Evolutionary conservation across 169 alveolate genomes (phyloP).

Genomic region (Plasmodium gonderi): DNA sequence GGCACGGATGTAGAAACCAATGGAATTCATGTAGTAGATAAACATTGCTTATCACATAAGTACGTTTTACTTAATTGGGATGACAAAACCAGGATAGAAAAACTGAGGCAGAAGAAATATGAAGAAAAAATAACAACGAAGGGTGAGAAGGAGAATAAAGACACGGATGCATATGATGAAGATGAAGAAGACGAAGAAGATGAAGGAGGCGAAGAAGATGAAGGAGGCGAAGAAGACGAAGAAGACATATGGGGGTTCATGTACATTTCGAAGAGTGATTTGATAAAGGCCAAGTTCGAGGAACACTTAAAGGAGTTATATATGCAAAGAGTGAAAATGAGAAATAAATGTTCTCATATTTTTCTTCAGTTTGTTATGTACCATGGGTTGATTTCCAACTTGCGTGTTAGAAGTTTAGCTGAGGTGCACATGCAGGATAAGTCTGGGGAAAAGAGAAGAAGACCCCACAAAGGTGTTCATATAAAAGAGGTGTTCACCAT

Average conservation of each 20-base stretch:
- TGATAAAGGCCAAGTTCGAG: slow-evolving; percentile 11
- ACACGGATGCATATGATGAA: background rate
- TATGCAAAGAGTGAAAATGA: background rate
- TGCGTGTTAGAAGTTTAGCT: background rate
- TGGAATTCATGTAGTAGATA: background rate
- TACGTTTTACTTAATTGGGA: slow-evolving; percentile 30
- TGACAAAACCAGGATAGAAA: background rate
- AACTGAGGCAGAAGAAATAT: background rate
- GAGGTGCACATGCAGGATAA: background rate
- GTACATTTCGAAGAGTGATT: background rate
- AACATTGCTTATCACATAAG: slow-evolving; percentile 37
- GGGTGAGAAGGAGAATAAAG: background rate
- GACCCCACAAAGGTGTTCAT: background rate
- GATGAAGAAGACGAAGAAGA: background rate
- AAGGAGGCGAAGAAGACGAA: background rate
- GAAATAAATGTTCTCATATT: background rate
- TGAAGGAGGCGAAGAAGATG: background rate
- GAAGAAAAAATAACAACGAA: background rate
- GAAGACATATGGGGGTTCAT: background rate
- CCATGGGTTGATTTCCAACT: background rate
- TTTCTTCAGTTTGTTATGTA: background rate
- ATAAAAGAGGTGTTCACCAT: slow-evolving; percentile 4
- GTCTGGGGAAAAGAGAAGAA: background rate
- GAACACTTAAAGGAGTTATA: background rate
- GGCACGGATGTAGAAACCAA: background rate